Base-by-base conservation (phyloP, 1,139 yeast genomes). In the Geotrichum carabidarum region DNA sequence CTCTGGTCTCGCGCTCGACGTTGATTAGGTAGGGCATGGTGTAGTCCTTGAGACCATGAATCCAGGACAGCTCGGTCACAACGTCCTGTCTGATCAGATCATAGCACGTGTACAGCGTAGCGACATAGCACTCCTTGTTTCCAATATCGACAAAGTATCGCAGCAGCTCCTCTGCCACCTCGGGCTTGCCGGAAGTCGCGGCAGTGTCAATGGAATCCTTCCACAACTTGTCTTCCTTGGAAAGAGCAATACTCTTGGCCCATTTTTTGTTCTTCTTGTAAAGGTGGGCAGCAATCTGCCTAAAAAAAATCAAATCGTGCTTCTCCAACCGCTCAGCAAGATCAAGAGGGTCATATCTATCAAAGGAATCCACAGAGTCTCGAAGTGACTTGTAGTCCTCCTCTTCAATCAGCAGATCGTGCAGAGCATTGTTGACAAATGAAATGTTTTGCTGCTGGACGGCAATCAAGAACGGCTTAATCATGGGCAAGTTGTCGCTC, bases 121-220 rank as follows among this genome's bases (percentile, higher is more conserved):
- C 98, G 64, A 90, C 88, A 68, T 89, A 88, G 67, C 96, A 89
- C 75, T 93, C 99, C 72, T 86, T 90, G 75, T 93, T 93, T 65
- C 96, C 99, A 49, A 95, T 90, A 67, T 91, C 98, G 58, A 94
- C 98, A 71, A 93, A 93, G 75, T 93, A 94, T 59, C 86, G 81
- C 69, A 93, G 76, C 62, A 89, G 77, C 58, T 91, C 99, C 70
- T 89, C 95, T 31, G 95, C 91, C 68, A 93, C 84, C 69, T 87
- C 90, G 31, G 81, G 69, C 62, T 85, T 84, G 62, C 81, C 81
- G 18, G 97, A 89, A 56, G 82, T 72, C 12, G 96, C 82, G 43
- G 95, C 96, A 9, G 98, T 91, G 68, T 83, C 88, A 68, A 94
- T 86, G 62, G 96, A 90, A 70, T 91, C 97, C 60, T 86, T 79